A percentile compares a stretch with the other conserved stretches of the same genome.
These are phyloP conservation scores for Colletotrichum tanaceti DNA, from an alignment of 2,329 filamentous ascomycete genomes.

Conservation along the genomic window DNA sequence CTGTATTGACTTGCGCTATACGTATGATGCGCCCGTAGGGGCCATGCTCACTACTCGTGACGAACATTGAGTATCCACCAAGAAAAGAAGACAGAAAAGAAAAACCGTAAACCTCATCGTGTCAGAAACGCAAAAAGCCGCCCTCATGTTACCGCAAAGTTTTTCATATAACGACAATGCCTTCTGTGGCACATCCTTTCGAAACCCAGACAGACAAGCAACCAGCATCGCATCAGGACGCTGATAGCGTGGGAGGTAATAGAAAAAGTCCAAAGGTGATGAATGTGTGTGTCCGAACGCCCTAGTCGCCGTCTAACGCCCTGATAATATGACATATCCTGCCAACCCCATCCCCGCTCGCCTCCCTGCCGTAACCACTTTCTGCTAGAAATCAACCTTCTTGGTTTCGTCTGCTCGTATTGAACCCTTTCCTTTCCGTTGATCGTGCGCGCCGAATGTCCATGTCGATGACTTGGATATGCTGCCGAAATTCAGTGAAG, in stretches of 20 bases:
- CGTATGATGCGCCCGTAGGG: constrained; percentile 7
- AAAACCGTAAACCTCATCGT: neutral
- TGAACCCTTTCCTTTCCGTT: neutral
- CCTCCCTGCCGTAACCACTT: constrained; percentile 14
- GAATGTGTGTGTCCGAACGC: constrained; percentile 28
- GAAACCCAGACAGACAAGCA: neutral
- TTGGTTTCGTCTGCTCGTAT: constrained; percentile 16
- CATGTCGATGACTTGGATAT: neutral
- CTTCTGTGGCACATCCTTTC: neutral
- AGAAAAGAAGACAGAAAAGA: neutral
- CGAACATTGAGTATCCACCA: constrained; percentile 7
- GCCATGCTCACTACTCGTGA: constrained; percentile 4
- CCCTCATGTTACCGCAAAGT: constrained; percentile 10
- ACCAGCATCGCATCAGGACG: constrained; percentile 8
- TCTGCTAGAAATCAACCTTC: constrained; percentile 7
- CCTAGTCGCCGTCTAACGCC: constrained; percentile 33
- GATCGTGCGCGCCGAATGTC: neutral
- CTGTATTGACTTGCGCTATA: constrained; percentile 9
- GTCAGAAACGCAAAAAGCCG: constrained; percentile 25
- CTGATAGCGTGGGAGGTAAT: neutral
- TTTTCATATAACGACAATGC: constrained; percentile 9
- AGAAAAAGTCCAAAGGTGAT: constrained; percentile 3
- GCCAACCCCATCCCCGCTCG: constrained; percentile 22
- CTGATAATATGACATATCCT: constrained; percentile 30
- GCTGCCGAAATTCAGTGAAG: constrained; percentile 1